These are phyloP conservation scores for Huntiella savannae DNA, from an alignment of 2,329 filamentous ascomycete species.

Conservation along the genomic window DNA sequence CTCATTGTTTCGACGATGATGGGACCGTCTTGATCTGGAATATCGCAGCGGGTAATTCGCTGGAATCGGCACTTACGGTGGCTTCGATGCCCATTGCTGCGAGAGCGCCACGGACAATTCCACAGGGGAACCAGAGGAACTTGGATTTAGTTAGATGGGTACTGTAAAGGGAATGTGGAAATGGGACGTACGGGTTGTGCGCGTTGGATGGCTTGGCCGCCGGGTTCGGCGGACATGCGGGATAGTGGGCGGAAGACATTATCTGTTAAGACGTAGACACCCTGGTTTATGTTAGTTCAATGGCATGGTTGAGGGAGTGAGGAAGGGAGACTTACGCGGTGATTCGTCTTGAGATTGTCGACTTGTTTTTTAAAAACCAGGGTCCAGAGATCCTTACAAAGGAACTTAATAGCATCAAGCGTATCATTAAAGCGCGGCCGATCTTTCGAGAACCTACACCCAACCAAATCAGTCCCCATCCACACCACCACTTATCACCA, in stretches of 20 bases:
- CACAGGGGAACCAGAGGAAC: slow-evolving; percentile 93
- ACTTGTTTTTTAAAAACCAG: slow-evolving; percentile 92
- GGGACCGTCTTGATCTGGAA: slow-evolving; percentile 77
- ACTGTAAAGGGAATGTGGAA: slow-evolving; percentile 7
- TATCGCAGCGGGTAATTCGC: slow-evolving; percentile 67
- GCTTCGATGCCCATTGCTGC: slow-evolving; percentile 82
- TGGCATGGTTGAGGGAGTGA: not conserved
- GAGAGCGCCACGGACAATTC: slow-evolving; percentile 77
- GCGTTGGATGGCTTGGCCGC: slow-evolving; percentile 50
- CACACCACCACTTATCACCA: not conserved
- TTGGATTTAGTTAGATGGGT: slow-evolving; percentile 19
- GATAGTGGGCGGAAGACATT: slow-evolving; percentile 75
- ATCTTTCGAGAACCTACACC: slow-evolving; percentile 54
- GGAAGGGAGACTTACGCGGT: slow-evolving; percentile 38
- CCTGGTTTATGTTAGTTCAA: slow-evolving; percentile 26
- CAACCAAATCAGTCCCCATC: slow-evolving; percentile 5
- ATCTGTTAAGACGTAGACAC: slow-evolving; percentile 91
- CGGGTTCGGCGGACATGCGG: slow-evolving; percentile 69
- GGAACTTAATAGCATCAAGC: slow-evolving; percentile 90
- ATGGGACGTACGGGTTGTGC: slow-evolving; percentile 53
- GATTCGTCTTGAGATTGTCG: slow-evolving; percentile 96
- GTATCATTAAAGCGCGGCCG: slow-evolving; percentile 79
- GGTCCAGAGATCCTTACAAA: slow-evolving; percentile 96
- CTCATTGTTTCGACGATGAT: too few relatives aligned
- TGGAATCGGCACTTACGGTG: slow-evolving; percentile 78